Conservation (phyloP, 2,329 filamentous ascomycete genomes). For the Thielaviopsis populi region DNA sequence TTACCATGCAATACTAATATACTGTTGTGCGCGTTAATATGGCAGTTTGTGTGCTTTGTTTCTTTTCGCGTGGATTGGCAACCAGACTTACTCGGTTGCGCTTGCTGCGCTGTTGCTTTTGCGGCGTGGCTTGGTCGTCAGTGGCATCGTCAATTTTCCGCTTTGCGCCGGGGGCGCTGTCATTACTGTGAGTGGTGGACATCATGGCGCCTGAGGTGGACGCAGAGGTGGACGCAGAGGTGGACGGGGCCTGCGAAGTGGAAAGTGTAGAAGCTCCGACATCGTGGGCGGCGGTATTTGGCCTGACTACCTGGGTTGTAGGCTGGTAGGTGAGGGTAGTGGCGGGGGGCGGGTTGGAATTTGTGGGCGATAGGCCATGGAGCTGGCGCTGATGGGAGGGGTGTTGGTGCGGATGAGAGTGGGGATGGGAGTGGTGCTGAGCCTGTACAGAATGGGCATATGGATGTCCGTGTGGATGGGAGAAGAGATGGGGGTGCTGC, state of each 20-base stretch:
- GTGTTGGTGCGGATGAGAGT: conserved; percentile 7
- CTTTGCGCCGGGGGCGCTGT: conserved; percentile 20
- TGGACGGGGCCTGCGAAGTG: not conserved
- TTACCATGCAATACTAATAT: conserved; percentile 48
- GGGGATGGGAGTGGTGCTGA: not conserved
- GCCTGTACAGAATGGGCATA: conserved; percentile 5
- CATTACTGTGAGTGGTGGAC: not conserved
- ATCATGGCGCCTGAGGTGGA: not conserved
- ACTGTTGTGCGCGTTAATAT: conserved; percentile 25
- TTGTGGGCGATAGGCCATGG: conserved; percentile 2
- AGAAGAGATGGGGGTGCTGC: not conserved
- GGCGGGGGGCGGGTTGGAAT: not conserved
- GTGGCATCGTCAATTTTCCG: conserved; percentile 25
- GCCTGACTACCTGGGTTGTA: not conserved
- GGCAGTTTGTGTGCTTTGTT: not conserved
- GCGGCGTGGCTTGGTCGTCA: conserved; percentile 26
- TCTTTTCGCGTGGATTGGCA: not conserved
- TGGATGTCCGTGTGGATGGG: conserved; percentile 2
- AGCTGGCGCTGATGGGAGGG: conserved; percentile 6
- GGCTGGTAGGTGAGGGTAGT: not conserved
- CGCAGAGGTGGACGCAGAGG: not conserved
- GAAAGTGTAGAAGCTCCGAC: not conserved
- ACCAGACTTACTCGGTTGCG: conserved; percentile 38
- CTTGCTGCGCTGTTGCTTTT: conserved; percentile 43
- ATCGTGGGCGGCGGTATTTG: not conserved